Evolutionary conservation across 129 eudicot genomes (phyloP), one percentile per base, ranked within the genome.

Genomic region (Saposhnikovia divaricata): DNA sequence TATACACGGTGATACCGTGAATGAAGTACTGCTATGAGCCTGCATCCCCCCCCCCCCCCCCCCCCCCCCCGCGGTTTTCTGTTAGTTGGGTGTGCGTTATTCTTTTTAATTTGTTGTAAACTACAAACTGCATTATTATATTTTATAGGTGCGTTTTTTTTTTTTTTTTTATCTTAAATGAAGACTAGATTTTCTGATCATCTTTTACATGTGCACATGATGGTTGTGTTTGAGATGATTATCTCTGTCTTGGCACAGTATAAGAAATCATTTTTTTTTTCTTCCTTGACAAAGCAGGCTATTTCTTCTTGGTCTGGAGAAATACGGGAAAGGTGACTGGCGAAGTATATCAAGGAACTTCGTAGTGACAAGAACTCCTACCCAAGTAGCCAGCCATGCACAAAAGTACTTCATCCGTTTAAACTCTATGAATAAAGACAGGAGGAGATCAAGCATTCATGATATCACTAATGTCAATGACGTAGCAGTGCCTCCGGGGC

Each of bases 311-410:
- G 98, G 98, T 71, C 79, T 93, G 92, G 96, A 91, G 19, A 93
- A 93, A 83, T 93, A 91, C 12, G 98, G 98, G 12, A 93, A 93
- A 88, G 98, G 98, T 15, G 98, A 93, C 79, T 93, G 98, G 98
- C 88, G 98, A 23, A 93, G 98, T 83, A 93, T 93, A 61, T 93
- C 98, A 10, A 80, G 98, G 8, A 88, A 93, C 78, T 93, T 79
- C 43, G 98, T 93, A 72, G 96, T 93, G 87, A 91, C 98, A 15
- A 84, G 98, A 59, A 93, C 98, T 0, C 98, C 98, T 0, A 91
- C 98, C 4, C 98, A 93, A 86, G 98, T 93, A 38, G 98, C 98
- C 44, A 93, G 98, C 86, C 98, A 93, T 69, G 98, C 98, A 0
- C 98, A 93, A 37, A 93, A 93, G 82, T 93, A 93, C 81, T 93